Evolutionary conservation across 139 green algal genomes (phyloP).

Genomic region (Auxenochlorella protothecoides): DNA sequence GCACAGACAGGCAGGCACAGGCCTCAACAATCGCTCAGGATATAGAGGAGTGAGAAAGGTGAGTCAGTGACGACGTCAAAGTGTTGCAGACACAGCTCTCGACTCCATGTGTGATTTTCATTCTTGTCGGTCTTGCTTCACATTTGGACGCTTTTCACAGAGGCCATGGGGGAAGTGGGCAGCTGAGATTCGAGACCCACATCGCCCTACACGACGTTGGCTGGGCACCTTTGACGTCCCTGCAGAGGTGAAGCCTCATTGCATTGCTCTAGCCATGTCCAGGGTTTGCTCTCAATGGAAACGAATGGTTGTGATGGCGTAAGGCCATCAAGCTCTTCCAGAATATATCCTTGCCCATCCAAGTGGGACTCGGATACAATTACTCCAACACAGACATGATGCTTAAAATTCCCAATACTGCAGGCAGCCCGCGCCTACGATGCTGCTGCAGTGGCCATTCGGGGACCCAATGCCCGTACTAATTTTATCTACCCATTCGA

Average conservation of each 20-base stretch:
- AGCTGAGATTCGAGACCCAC: slow-evolving; percentile 64
- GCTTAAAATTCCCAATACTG: background rate
- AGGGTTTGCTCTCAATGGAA: too few relatives aligned
- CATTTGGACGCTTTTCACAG: background rate
- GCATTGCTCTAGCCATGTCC: too few relatives aligned
- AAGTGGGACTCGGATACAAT: too few relatives aligned
- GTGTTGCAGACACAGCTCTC: background rate
- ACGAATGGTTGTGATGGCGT: too few relatives aligned
- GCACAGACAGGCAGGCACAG: background rate
- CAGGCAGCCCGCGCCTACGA: slow-evolving; percentile 72
- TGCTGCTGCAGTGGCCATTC: slow-evolving; percentile 58
- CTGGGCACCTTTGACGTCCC: slow-evolving; percentile 52
- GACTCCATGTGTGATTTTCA: background rate
- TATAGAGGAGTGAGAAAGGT: background rate
- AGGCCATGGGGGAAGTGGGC: slow-evolving; percentile 62
- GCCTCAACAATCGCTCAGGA: background rate
- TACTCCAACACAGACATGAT: too few relatives aligned
- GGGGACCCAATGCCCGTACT: slow-evolving; percentile 51
- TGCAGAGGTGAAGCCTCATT: slow-evolving; percentile 1
- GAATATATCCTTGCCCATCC: too few relatives aligned
- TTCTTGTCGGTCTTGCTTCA: background rate
- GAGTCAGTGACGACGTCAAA: background rate
- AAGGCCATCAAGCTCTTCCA: too few relatives aligned
- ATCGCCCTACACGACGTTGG: slow-evolving; percentile 46
- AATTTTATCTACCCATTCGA: slow-evolving; percentile 57